Evolutionary conservation across 306 rosid genomes (phyloP).

Genomic region (Vigna mungo): DNA sequence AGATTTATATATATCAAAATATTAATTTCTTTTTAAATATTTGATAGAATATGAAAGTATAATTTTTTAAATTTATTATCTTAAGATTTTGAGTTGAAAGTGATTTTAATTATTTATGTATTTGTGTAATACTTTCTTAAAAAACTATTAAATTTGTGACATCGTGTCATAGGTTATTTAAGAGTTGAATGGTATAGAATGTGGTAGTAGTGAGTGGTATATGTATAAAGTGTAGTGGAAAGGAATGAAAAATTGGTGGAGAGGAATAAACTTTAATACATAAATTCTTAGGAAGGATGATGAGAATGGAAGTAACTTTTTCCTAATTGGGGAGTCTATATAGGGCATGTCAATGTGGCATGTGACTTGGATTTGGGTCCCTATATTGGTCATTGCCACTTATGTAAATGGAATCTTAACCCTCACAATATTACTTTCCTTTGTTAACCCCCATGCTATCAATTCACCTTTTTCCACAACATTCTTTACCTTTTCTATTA

Average conservation of each 20-base stretch:
- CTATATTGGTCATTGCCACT: conserved; percentile 45
- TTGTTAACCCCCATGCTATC: conserved; percentile 28
- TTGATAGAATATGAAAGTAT: no score
- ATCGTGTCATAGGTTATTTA: no score
- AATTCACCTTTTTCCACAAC: conserved; percentile 35
- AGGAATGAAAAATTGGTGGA: no score
- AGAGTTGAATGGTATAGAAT: conserved; percentile 32
- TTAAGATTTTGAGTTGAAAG: no score
- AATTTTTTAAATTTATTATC: no score
- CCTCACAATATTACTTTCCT: conserved; percentile 40
- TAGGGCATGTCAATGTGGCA: conserved; percentile 50
- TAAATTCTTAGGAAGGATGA: conserved; percentile 47
- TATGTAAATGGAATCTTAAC: conserved; percentile 65
- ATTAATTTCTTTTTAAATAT: no score
- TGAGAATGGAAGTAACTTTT: conserved; percentile 43
- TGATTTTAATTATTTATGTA: no score
- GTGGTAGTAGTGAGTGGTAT: conserved; percentile 29
- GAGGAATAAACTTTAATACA: conserved; percentile 40
- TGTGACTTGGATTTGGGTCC: conserved; percentile 58
- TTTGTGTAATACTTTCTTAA: no score
- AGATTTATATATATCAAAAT: no score
- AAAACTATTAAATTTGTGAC: no score
- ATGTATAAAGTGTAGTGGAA: conserved; percentile 31
- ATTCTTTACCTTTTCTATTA: conserved; percentile 23
- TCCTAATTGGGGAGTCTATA: conserved; percentile 35